phyloP scores from a whole-genome alignment of 495 filamentous ascomycete genomes.

The Talaromyces trachyspermus region DNA sequence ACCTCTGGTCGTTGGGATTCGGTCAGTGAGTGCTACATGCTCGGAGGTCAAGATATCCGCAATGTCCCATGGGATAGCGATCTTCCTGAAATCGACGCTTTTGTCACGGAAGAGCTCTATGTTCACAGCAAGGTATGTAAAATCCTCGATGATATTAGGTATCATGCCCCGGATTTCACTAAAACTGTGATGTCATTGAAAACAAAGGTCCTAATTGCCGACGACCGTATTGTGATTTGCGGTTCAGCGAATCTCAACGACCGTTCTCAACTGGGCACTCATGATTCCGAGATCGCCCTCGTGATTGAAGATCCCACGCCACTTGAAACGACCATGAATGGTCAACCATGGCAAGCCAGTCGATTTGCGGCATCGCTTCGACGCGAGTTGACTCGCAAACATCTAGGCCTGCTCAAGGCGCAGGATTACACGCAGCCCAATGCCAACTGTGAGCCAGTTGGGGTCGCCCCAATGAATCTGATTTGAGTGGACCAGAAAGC shows the following conservation, averaged over 20 bases:
- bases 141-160: too few species aligned
- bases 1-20: conserved; percentile 59
- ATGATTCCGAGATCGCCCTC: conserved; percentile 81
- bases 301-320: conserved; percentile 70
- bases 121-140: conserved; percentile 72
- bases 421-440: conserved; percentile 59
- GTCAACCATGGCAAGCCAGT: conserved; percentile 58
- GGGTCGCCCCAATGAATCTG: conserved; percentile 67
- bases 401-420: conserved; percentile 73
- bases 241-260: conserved; percentile 95
- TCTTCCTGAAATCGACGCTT: conserved; percentile 73
- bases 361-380: conserved; percentile 80
- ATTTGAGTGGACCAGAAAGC: conserved; percentile 74
- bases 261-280: conserved; percentile 79
- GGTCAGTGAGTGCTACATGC: conserved; percentile 80
- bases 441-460: conserved; percentile 70
- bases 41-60: conserved; percentile 66
- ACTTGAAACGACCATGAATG: conserved; percentile 64
- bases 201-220: conserved; percentile 70
- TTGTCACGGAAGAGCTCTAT: conserved; percentile 90
- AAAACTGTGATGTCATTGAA: not conserved
- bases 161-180: conserved; percentile 8
- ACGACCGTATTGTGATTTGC: conserved; percentile 82
- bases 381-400: conserved; percentile 81
- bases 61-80: conserved; percentile 68